Percentiles rank a stretch among this genome's conserved stretches.
Conservation (phyloP, 805 yeast species). For the Priceomyces castillae region DNA sequence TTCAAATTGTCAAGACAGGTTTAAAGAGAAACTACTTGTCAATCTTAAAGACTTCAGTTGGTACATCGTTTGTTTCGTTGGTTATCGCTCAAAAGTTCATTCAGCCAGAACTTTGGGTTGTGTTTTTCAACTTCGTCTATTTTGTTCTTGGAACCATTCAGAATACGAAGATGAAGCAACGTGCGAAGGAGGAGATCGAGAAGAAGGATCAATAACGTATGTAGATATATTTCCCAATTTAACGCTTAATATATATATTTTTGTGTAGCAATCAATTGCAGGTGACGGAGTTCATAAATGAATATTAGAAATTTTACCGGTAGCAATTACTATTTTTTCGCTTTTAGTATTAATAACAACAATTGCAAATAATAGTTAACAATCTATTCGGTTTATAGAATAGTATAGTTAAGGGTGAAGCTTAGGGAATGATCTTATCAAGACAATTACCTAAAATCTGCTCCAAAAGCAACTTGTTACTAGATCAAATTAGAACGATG, state of each 20-base stretch:
- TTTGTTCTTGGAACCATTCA: conserved; percentile 62
- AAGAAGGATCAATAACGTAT: background rate
- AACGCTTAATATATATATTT: background rate
- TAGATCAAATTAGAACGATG: conserved; percentile 26
- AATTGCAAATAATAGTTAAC: no score
- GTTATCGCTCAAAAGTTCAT: conserved; percentile 56
- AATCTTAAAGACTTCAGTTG: conserved; percentile 51
- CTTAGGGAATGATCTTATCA: background rate
- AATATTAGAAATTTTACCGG: no score
- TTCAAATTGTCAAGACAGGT: conserved; percentile 23
- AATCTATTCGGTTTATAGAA: no score
- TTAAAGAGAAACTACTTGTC: conserved; percentile 43
- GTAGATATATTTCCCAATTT: no score
- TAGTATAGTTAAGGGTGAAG: no score
- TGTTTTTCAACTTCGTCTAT: conserved; percentile 56
- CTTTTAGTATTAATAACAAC: no score
- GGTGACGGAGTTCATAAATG: no score
- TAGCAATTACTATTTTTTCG: no score
- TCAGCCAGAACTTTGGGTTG: conserved; percentile 61
- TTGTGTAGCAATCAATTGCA: background rate
- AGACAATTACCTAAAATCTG: background rate
- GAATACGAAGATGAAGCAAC: conserved; percentile 51
- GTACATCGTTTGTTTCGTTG: conserved; percentile 52
- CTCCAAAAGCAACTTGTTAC: background rate
- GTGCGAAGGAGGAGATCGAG: conserved; percentile 12